phyloP scores from a whole-genome alignment of 2,329 filamentous ascomycete genomes.

The Penicillium brasilianum region DNA sequence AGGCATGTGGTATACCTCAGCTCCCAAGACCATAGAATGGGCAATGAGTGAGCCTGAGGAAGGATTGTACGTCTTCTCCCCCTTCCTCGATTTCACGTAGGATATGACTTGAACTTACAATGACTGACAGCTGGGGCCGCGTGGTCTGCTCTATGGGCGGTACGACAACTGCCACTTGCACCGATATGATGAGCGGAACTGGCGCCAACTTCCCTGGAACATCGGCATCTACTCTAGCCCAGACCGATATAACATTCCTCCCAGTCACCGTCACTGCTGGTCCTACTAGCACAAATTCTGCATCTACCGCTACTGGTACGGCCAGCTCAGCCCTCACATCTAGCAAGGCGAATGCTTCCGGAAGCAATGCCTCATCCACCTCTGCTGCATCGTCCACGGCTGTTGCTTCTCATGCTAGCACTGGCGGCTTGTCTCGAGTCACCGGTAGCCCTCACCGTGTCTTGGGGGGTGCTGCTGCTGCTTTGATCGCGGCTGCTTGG shows the following conservation, averaged over 20 bases:
- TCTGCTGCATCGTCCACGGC: neutral
- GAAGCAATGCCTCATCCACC: neutral
- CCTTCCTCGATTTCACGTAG: neutral
- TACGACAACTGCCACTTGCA: conserved; percentile 27
- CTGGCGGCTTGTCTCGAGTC: conserved; percentile 10
- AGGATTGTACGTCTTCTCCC: neutral
- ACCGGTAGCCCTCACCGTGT: conserved; percentile 7
- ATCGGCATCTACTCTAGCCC: neutral
- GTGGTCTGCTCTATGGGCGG: conserved; percentile 27
- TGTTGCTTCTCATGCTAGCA: conserved; percentile 9
- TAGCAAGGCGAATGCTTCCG: neutral
- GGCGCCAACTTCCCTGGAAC: conserved; percentile 10
- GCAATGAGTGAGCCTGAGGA: neutral
- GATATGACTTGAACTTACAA: neutral
- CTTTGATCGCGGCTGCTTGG: conserved; percentile 8
- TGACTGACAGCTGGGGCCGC: conserved; percentile 6
- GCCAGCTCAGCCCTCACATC: neutral
- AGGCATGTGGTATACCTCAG: conserved; percentile 31
- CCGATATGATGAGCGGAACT: conserved; percentile 6
- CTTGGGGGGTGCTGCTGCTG: conserved; percentile 13
- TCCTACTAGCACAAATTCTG: neutral
- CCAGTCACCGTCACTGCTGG: conserved; percentile 35
- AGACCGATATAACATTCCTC: conserved; percentile 19
- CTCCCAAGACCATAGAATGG: conserved; percentile 18
- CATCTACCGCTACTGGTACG: neutral